phyloP scores from a whole-genome alignment of 2,329 filamentous ascomycete species.

The Claviceps capensis region DNA sequence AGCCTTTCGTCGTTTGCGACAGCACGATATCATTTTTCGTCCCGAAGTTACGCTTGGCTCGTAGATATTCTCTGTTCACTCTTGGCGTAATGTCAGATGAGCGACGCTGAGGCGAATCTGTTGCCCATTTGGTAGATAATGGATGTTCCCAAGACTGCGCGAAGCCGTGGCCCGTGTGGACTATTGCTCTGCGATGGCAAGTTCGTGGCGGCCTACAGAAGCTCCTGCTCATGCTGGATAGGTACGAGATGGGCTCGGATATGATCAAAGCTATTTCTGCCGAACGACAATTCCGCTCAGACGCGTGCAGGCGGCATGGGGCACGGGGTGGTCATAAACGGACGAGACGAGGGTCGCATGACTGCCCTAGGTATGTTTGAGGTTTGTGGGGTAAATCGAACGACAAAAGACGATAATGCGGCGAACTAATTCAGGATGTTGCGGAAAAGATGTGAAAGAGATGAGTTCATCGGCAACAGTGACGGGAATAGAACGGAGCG shows the following conservation, averaged over 20 bases:
- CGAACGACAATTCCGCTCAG: neutral
- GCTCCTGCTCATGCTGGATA: neutral
- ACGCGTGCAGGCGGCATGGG: neutral
- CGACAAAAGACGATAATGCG: neutral
- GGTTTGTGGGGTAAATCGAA: neutral
- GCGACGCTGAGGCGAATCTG: neutral
- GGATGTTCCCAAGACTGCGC: neutral
- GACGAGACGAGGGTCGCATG: neutral
- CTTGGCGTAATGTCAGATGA: neutral
- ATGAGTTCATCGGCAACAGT: neutral
- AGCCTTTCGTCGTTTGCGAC: slow-evolving; percentile 5
- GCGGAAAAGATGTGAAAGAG: neutral
- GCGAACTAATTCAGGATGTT: neutral
- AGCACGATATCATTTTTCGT: too few relatives aligned
- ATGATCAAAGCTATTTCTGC: neutral
- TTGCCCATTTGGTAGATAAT: neutral
- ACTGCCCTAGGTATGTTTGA: neutral
- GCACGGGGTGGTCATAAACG: neutral
- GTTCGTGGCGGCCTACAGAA: neutral
- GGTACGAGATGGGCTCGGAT: neutral
- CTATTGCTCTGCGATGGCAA: neutral
- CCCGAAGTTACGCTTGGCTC: neutral
- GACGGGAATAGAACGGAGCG: neutral
- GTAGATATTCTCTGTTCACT: neutral
- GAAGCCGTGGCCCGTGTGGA: neutral